Evolutionary conservation across 1,139 yeast species (phyloP), one percentile per base, ranked within the genome.

Genomic region (Pichia sp.): DNA sequence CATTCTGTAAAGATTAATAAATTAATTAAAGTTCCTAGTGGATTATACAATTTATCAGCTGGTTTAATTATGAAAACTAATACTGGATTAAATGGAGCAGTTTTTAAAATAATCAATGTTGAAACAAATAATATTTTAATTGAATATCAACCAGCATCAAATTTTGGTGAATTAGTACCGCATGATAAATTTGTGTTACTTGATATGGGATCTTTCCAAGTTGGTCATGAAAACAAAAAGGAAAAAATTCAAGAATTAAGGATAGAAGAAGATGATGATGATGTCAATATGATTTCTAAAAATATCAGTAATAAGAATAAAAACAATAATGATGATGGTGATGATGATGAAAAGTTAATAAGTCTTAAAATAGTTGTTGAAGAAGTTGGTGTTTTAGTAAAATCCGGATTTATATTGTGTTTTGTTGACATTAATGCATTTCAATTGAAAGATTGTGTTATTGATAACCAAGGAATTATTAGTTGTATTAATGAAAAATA

Each of bases 161-260:
- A 78, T 56, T 75, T 81, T 41, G 74, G 74, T 50, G 85, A 81
- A 31, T 69, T 81, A 37, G 65, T 80, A 30, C 85, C 86, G 3
- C 73, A 72, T 48, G 69, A 72, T 38, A 75, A 73, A 54, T 72
- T 79, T 55, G 71, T 80, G 44, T 67, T 79, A 46, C 60, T 81
- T 38, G 74, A 77, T 55, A 57, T 80, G 30, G 86, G 85, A 0
- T 71, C 68, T 46, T 77, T 81, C 55, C 58, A 55, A n/a, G 63
- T 74, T 4, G 18, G 18, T 18, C 18, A 18, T 18, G 18, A 1
- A 18, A 18, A 18, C 18, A 18, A 18, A 18, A 18, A 18, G 18
- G 18, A 18, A 18, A 41, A 27, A 10, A 6, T 3, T 34, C 37
- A 5, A n/a, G 32, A 25, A 25, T 40, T 39, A 18, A 10, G 11